These are phyloP conservation scores for Conidiobolus incongruus DNA, from an alignment of 371 early-diverging fungal species.

Conservation along the genomic window DNA sequence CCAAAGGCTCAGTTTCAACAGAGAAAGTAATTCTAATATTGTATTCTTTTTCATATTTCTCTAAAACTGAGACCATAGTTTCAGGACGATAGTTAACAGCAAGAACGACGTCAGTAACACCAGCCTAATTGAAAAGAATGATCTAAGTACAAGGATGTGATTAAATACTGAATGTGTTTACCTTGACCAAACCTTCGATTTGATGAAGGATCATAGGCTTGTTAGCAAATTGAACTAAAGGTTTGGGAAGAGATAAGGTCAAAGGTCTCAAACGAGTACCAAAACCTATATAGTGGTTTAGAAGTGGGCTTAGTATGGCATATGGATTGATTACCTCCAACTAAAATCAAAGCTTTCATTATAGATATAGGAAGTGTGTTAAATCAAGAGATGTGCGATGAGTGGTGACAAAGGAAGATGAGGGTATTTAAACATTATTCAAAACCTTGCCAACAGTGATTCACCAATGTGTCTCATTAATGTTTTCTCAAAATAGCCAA, in stretches of 20 bases:
- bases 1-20: conserved; percentile 91
- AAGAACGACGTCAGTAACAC: conserved; percentile 92
- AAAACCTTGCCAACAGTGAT: too few species aligned
- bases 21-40: conserved; percentile 90
- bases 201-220: conserved; percentile 98
- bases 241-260: conserved; percentile 96
- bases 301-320: not conserved
- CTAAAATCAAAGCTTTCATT: conserved; percentile 97
- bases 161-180: conserved; percentile 10
- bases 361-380: conserved; percentile 3
- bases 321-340: conserved; percentile 55
- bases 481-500: too few species aligned
- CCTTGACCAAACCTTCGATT: conserved; percentile 91
- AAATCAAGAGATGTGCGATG: too few species aligned
- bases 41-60: conserved; percentile 67
- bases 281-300: conserved; percentile 34
- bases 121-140: conserved; percentile 31
- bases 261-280: conserved; percentile 97
- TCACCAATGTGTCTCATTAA: too few species aligned
- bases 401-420: too few species aligned
- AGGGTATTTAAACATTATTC: too few species aligned
- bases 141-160: not conserved
- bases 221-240: conserved; percentile 97
- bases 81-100: conserved; percentile 98
- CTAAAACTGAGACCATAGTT: conserved; percentile 68